Evolutionary conservation across 2,329 filamentous ascomycete genomes (phyloP), one percentile per base, ranked within the genome.

Genomic region (Alternaria conjuncta): DNA sequence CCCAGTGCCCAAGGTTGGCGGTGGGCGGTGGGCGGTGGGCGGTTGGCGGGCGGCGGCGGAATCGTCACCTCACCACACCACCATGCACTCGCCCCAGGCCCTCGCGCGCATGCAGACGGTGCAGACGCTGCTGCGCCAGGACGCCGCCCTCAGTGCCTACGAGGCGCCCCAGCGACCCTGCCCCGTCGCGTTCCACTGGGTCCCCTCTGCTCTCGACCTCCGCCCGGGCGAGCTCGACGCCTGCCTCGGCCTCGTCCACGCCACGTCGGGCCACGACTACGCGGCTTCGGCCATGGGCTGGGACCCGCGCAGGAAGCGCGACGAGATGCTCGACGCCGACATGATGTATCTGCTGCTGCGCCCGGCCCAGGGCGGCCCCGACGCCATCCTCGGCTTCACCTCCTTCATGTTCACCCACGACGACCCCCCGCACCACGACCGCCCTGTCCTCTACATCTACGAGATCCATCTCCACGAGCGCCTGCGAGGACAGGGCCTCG

Each of bases 391-490:
- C 9, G 78, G 73, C 53, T 80, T 92, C 71, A 83, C 86, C 1
- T 91, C 76, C 30, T 82, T 92, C 70, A 91, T 92, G 89, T 87
- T 89, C 4, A 90, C 89, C 0, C 86, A 86, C 71, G 90, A 93
- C 73, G 87, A 89, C 65, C 68, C 75, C 2, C 72, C 75, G 3
- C 56, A 78, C 46, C 57, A 71, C 15, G 51, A 74, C n/a, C 75
- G 76, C n/a, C 83, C 88, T 0, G 91, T 94, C 3, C 75, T 93
- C 20, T 95, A 94, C 78, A 90, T 92, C 77, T 95, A 94, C 76
- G 92, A 95, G 79, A 88, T 95, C 36, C 92, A 95, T 73, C 84
- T 94, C 4, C 79, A 82, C 41, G 79, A 84, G 1, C 79, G 82
- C 2, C 75, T 91, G 5, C 86, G 87, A 68, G 85, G 89, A 81